phyloP scores from a whole-genome alignment of 2,329 filamentous ascomycete species.

The Coleophoma cylindrospora region DNA sequence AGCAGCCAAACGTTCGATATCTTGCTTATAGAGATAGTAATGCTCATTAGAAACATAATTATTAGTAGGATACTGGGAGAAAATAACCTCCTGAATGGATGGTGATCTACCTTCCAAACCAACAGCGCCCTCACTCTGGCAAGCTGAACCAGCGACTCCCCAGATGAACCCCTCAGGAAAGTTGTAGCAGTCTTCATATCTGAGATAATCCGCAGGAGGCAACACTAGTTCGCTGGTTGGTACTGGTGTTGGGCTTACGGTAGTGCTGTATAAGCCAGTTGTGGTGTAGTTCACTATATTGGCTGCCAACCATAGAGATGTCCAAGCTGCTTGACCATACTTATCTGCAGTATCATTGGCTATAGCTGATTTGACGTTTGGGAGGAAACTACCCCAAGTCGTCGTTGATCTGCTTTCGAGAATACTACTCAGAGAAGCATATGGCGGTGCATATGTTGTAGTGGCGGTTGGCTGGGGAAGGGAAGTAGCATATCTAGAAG shows the following conservation, averaged over 20 bases:
- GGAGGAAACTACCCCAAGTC: neutral
- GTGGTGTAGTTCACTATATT: neutral
- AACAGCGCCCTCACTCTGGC: constrained; percentile 35
- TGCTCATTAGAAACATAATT: constrained; percentile 40
- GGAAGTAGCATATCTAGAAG: neutral
- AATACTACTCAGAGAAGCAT: neutral
- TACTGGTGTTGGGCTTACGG: constrained; percentile 47
- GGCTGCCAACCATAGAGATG: neutral
- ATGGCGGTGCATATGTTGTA: neutral
- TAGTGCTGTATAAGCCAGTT: constrained; percentile 36
- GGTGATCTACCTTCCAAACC: constrained; percentile 35
- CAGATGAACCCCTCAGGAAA: constrained; percentile 34
- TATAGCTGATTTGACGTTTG: neutral
- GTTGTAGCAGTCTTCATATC: constrained; percentile 17
- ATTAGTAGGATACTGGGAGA: constrained; percentile 29
- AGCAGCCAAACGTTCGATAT: constrained; percentile 44
- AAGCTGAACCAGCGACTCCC: constrained; percentile 33
- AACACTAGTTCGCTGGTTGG: constrained; percentile 48
- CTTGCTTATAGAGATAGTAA: constrained; percentile 51
- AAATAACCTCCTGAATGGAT: constrained; percentile 31
- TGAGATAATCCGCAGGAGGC: constrained; percentile 32
- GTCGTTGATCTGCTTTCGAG: neutral
- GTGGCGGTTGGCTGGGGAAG: neutral
- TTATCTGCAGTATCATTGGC: neutral
- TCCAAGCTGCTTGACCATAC: neutral